A percentile compares a stretch with the other conserved stretches of the same genome.
Evolutionary conservation across 768 basidiomycete species (phyloP).

Genomic region (Suillus lakei): DNA sequence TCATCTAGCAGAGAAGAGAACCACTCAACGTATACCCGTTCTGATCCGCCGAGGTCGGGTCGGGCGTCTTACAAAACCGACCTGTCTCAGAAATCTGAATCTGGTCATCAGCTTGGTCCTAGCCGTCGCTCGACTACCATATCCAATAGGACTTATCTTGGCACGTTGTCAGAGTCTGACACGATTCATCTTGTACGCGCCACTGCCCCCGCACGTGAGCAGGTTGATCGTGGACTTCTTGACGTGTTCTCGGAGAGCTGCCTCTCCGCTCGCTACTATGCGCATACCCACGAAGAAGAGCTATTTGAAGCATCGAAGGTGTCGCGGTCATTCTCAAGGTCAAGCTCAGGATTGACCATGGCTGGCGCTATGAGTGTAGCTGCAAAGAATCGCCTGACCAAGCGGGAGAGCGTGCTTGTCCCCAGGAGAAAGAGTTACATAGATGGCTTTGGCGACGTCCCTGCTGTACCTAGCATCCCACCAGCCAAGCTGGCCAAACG

Average conservation of each 20-base stretch:
- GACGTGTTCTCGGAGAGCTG: conserved; percentile 84
- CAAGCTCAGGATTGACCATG: conserved; percentile 63
- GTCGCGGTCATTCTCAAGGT: conserved; percentile 52
- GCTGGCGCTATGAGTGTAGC: conserved; percentile 58
- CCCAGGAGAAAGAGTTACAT: conserved; percentile 59
- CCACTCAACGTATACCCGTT: background rate
- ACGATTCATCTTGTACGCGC: conserved; percentile 71
- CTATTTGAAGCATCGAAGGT: conserved; percentile 60
- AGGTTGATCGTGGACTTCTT: conserved; percentile 76
- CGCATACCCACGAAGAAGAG: conserved; percentile 63
- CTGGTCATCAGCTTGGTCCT: conserved; percentile 22
- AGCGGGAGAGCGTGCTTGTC: conserved; percentile 73
- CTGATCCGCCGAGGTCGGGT: conserved; percentile 7
- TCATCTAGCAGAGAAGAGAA: background rate
- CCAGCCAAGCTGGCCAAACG: conserved; percentile 19
- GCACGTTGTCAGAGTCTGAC: conserved; percentile 49
- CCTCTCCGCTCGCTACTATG: conserved; percentile 68
- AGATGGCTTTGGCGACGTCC: conserved; percentile 19
- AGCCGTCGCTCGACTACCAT: conserved; percentile 67
- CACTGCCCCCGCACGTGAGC: conserved; percentile 64
- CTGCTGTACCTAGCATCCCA: conserved; percentile 1
- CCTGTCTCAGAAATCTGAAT: conserved; percentile 21
- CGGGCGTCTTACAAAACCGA: conserved; percentile 29
- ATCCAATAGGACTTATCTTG: conserved; percentile 65
- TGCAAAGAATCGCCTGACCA: conserved; percentile 60